Conservation (phyloP, 164 flowering plant species). For the Aristolochia contorta region DNA sequence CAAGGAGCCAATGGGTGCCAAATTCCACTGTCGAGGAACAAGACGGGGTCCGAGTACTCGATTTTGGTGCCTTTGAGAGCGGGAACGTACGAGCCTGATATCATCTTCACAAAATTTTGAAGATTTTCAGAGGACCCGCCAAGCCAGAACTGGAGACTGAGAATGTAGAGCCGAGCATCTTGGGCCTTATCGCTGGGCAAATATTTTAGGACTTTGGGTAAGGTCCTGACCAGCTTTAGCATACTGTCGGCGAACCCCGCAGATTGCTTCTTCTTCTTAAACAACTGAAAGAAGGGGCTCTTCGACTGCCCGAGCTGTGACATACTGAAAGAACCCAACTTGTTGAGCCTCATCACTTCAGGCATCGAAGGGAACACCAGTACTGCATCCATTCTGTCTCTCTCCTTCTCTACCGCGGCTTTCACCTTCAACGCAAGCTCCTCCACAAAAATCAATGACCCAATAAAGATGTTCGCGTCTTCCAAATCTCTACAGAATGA, state of each 20-base stretch:
- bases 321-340: slow-evolving; percentile 94
- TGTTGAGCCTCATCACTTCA: slow-evolving; percentile 95
- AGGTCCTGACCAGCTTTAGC: slow-evolving; percentile 94
- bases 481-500: slow-evolving; percentile 76
- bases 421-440: slow-evolving; percentile 88
- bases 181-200: slow-evolving; percentile 98
- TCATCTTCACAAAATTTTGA: slow-evolving; percentile 88
- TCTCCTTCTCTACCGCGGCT: slow-evolving; percentile 83
- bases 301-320: slow-evolving; percentile 95
- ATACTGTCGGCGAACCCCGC: slow-evolving; percentile 92
- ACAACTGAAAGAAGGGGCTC: slow-evolving; percentile 88
- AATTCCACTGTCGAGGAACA: slow-evolving; percentile 83
- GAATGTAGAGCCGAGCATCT: slow-evolving; percentile 87
- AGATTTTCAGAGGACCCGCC: slow-evolving; percentile 97
- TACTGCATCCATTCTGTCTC: slow-evolving; percentile 93
- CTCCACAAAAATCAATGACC: slow-evolving; percentile 93
- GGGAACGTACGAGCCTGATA: slow-evolving; percentile 89
- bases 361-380: slow-evolving; percentile 99
- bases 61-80: slow-evolving; percentile 65
- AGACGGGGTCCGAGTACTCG: slow-evolving; percentile 83
- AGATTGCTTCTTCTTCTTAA: slow-evolving; percentile 80
- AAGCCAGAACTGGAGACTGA: slow-evolving; percentile 97
- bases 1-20: slow-evolving; percentile 99
- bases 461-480: slow-evolving; percentile 89
- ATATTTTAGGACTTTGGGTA: slow-evolving; percentile 96